Evolutionary conservation across 2,329 filamentous ascomycete species (phyloP).

Genomic region (Penicillium psychrosexuale): DNA sequence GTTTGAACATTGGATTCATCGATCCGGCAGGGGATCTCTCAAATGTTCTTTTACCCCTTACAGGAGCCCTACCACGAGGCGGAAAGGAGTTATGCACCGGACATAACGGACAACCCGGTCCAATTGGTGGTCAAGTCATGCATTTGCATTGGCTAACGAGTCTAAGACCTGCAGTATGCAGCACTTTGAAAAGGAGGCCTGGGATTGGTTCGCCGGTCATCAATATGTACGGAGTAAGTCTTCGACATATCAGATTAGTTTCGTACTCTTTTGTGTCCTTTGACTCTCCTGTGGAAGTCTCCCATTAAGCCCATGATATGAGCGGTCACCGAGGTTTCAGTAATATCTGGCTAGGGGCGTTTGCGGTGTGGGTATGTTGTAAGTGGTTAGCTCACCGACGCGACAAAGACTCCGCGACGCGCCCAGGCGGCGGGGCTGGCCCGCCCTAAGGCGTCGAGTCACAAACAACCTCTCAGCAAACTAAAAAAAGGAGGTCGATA

Average conservation of each 20-base stretch:
- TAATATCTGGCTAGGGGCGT: too few species aligned
- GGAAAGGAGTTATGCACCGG: constrained; percentile 7
- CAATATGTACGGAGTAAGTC: background rate
- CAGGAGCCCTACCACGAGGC: constrained; percentile 21
- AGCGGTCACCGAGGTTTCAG: too few species aligned
- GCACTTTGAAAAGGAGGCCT: background rate
- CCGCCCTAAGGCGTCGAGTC: too few species aligned
- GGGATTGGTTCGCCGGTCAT: background rate
- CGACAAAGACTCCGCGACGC: too few species aligned
- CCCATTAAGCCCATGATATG: too few species aligned
- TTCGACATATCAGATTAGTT: background rate
- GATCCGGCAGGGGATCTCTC: constrained; percentile 20
- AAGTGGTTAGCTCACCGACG: too few species aligned
- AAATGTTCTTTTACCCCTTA: constrained; percentile 15
- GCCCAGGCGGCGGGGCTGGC: too few species aligned
- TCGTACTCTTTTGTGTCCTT: background rate
- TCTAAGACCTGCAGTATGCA: constrained; percentile 1
- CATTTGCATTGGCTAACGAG: background rate
- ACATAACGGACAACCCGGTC: background rate
- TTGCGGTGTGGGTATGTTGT: too few species aligned
- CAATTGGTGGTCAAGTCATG: background rate
- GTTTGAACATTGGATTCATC: background rate
- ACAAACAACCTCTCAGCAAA: too few species aligned
- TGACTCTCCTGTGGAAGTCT: background rate
- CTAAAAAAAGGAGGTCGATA: too few species aligned